Percentiles rank a stretch among this genome's conserved stretches.
These are phyloP conservation scores for Eimeria sp. DNA, from an alignment of 169 alveolate species.

Conservation along the genomic window DNA sequence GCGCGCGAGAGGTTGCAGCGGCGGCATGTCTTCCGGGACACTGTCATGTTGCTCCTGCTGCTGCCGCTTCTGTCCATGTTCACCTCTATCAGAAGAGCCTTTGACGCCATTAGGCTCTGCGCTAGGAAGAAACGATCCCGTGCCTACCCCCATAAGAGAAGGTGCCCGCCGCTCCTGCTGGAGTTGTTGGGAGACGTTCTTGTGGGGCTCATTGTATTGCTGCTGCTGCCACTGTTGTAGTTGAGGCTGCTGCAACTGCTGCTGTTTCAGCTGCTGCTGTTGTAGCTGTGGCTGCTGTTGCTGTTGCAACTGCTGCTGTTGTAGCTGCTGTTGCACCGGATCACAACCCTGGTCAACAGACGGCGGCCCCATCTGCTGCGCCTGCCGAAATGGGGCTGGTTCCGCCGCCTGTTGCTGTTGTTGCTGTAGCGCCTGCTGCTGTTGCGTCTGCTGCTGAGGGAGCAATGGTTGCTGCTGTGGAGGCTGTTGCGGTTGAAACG, in stretches of 20 bases:
- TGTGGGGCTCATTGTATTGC: constrained; percentile 24
- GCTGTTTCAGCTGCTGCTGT: not conserved
- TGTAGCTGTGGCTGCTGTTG: too few relatives aligned
- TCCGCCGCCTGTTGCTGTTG: constrained; percentile 17
- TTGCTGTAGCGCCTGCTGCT: constrained; percentile 1
- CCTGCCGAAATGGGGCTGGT: constrained; percentile 16
- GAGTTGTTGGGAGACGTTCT: not conserved
- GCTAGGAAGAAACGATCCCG: constrained; percentile 63
- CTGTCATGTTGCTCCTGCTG: constrained; percentile 40
- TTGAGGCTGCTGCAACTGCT: constrained; percentile 6
- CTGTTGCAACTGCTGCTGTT: constrained; percentile 5
- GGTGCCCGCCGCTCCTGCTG: constrained; percentile 44
- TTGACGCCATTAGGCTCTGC: constrained; percentile 9
- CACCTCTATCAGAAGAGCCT: constrained; percentile 10
- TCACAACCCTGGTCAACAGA: not conserved
- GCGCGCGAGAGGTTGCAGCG: constrained; percentile 77
- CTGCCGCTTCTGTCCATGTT: constrained; percentile 42
- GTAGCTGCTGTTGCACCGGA: not conserved
- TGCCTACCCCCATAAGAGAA: constrained; percentile 63
- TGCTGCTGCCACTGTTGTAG: constrained; percentile 50
- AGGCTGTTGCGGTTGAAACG: not conserved
- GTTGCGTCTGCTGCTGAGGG: constrained; percentile 42
- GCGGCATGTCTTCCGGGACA: constrained; percentile 42
- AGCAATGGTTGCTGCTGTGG: constrained; percentile 15
- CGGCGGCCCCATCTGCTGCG: constrained; percentile 42